A percentile compares a stretch with the other conserved stretches of the same genome.
phyloP scores from a whole-genome alignment of 176 grass and related monocot genomes.

The Aegilops speltoides region DNA sequence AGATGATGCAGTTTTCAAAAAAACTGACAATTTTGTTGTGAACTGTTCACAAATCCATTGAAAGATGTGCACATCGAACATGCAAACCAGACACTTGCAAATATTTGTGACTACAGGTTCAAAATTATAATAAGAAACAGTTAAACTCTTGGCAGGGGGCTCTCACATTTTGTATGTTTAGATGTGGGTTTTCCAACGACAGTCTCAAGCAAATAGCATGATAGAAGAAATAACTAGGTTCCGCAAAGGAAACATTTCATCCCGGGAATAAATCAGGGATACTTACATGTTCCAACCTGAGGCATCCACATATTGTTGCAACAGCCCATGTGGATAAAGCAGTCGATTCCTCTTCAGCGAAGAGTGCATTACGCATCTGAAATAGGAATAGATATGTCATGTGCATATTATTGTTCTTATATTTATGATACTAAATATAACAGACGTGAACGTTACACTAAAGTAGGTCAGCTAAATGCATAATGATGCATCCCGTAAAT shows the following conservation, averaged over 20 bases:
- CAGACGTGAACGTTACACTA: not conserved
- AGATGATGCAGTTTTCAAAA: not conserved
- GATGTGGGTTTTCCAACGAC: not conserved
- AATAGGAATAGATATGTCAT: slow-evolving; percentile 26
- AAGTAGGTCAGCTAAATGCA: slow-evolving; percentile 10
- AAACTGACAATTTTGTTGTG: not conserved
- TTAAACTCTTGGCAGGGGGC: not conserved
- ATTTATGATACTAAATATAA: slow-evolving; percentile 15
- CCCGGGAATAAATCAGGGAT: not conserved
- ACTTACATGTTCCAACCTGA: slow-evolving; percentile 96
- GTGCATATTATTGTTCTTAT: slow-evolving; percentile 23
- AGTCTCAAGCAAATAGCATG: not conserved
- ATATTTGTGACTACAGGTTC: not conserved
- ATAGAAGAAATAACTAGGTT: slow-evolving; percentile 14
- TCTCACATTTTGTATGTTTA: slow-evolving; percentile 10
- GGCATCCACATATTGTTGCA: slow-evolving; percentile 89
- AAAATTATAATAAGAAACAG: not conserved
- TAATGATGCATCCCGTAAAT: slow-evolving; percentile 25
- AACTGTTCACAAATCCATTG: not conserved
- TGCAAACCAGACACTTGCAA: not conserved
- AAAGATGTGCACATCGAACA: not conserved
- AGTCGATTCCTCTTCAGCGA: slow-evolving; percentile 94
- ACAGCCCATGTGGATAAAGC: slow-evolving; percentile 93
- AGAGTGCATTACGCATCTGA: slow-evolving; percentile 81
- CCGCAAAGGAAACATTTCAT: slow-evolving; percentile 23